Evolutionary conservation across 177 flowering plant species (phyloP).

Genomic region (Vitis hybrid): DNA sequence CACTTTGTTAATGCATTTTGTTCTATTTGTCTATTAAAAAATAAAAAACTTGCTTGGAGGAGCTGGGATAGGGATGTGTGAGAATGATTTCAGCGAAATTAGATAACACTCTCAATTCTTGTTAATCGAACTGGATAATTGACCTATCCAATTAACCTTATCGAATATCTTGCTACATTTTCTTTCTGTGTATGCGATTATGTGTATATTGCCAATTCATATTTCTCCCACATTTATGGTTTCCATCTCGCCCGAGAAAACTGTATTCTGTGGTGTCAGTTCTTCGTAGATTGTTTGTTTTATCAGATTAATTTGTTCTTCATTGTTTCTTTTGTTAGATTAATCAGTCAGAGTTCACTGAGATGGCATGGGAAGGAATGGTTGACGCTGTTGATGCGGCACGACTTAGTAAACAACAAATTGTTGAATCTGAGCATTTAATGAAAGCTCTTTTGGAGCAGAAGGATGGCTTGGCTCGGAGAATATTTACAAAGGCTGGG

Average conservation of each 20-base stretch:
- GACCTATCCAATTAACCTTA: too few relatives aligned
- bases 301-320: background rate
- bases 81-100: too few relatives aligned
- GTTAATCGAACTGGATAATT: too few relatives aligned
- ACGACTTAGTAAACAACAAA: constrained; percentile 65
- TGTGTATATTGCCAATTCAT: too few relatives aligned
- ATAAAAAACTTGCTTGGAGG: too few relatives aligned
- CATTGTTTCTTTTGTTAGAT: constrained; percentile 34
- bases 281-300: background rate
- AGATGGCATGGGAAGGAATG: constrained; percentile 95
- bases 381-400: constrained; percentile 88
- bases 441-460: constrained; percentile 96
- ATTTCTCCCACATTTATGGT: too few relatives aligned
- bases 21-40: too few relatives aligned
- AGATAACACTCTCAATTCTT: too few relatives aligned
- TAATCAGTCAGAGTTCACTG: constrained; percentile 71
- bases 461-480: constrained; percentile 90
- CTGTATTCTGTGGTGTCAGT: background rate
- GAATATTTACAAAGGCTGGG: constrained; percentile 89
- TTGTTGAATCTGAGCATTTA: constrained; percentile 91
- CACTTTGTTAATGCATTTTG: too few relatives aligned
- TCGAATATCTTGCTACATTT: too few relatives aligned
- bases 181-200: too few relatives aligned
- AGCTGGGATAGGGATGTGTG: too few relatives aligned
- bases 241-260: background rate